phyloP scores from a whole-genome alignment of 139 green algal genomes.

The Tetradesmus obliquus region DNA sequence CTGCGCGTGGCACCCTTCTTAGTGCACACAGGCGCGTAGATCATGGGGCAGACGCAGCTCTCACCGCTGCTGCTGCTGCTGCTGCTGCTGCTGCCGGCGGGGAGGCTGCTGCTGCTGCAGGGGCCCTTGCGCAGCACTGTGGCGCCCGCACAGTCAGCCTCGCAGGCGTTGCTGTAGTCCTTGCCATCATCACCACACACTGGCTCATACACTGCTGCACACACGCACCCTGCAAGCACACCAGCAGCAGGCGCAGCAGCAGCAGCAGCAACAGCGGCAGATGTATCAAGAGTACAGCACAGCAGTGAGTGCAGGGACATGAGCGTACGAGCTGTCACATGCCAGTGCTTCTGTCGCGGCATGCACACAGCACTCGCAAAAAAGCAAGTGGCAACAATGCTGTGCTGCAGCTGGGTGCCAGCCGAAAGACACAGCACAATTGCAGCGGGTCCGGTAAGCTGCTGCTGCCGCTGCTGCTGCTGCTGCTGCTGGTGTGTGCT shows the following conservation, averaged over 20 bases:
- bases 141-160: slow-evolving; percentile 39
- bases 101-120: background rate
- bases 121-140: slow-evolving; percentile 23
- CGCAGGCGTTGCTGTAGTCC: slow-evolving; percentile 54
- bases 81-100: background rate
- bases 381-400: no score
- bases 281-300: background rate
- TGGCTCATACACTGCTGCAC: slow-evolving; percentile 47
- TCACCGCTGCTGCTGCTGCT: background rate
- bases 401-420: no score
- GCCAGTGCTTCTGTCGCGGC: background rate
- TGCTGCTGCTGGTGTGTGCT: background rate
- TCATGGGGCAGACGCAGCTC: slow-evolving; percentile 27
- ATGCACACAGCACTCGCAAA: background rate
- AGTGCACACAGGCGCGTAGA: slow-evolving; percentile 43
- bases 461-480: background rate
- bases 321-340: no score
- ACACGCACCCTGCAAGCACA: slow-evolving; percentile 41
- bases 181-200: slow-evolving; percentile 55
- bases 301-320: no score
- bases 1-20: slow-evolving; percentile 51
- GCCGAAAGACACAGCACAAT: no score
- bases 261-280: background rate
- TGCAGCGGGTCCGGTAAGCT: no score
- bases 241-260: slow-evolving; percentile 3